Base-by-base conservation (phyloP, 176 grass and related monocot genomes). In the Coix lacrymajobi region DNA sequence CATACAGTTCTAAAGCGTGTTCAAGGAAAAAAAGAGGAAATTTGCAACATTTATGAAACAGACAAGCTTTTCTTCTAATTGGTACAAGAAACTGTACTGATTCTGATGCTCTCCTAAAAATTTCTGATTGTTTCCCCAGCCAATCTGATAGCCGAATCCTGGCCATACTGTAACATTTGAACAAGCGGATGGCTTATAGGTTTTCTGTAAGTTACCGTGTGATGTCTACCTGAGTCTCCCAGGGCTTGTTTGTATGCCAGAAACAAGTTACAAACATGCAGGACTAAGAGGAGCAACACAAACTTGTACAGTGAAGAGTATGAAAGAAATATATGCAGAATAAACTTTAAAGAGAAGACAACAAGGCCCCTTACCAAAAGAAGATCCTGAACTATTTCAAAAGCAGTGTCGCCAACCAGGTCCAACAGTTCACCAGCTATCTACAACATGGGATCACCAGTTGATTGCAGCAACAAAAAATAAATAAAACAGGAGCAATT, bases 371-470 rank as follows among this genome's bases (percentile, higher is more conserved):
- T 87, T 92, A 98, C 96, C 77, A 16, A 86, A 73, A 98, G 88
- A 87, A 98, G 84, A 85, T 93, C 82, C 51, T 98, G 92, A 48
- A 98, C 85, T 69, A 83, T 93, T 79, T 98, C 96, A 88, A 98
- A 98, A 74, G 92, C 88, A 85, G 72, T 85, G 72, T 95, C 85
- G 19, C 96, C 92, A 90, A 93, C 89, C 68, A 98, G 85, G 77
- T 98, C 96, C 87, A 98, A 89, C 49, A 98, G 80, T 80, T 95
- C 96, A 85, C 73, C 91, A 74, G 96, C 96, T 86, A 98, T 93
- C 92, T 93, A 75, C 57, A 85, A 43, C 32, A 49, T 77, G 40
- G 38, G 34, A 71, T 83, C 69, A 62, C 36, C 63, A 61, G 28
- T 91, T 85, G 26, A 83, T 66, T 52, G 54, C 39, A 76, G 8